Conservation (phyloP, 108 stramenopile genomes). For the Aureococcus anophagefferens region DNA sequence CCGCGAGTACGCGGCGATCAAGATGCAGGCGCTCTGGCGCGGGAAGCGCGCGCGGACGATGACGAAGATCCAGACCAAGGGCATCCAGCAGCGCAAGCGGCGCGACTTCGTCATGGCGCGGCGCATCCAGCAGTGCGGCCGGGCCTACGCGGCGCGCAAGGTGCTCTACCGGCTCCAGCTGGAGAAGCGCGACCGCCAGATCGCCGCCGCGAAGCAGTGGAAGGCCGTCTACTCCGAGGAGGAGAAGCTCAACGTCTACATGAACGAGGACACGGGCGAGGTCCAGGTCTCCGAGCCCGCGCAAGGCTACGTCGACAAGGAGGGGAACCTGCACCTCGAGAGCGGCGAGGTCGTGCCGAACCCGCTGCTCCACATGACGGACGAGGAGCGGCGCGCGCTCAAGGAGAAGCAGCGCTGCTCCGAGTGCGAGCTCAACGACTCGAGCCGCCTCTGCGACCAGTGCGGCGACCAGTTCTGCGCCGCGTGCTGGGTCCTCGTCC, state of each 20-base stretch:
- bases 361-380: neutral
- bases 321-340: neutral
- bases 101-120: neutral
- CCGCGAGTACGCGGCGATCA: neutral
- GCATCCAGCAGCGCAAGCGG: neutral
- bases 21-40: conserved; percentile 1
- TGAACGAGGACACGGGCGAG: conserved; percentile 5
- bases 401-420: neutral
- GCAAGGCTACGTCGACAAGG: neutral
- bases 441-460: conserved; percentile 5
- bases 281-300: neutral
- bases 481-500: neutral
- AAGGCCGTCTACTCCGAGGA: neutral
- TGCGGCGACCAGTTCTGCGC: conserved; percentile 13
- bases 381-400: neutral
- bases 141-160: neutral
- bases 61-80: neutral
- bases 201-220: neutral
- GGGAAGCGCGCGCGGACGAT: conserved; percentile 3
- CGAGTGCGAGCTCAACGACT: conserved; percentile 7
- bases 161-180: neutral
- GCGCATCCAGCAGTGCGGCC: neutral
- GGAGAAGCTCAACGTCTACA: neutral
- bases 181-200: neutral
- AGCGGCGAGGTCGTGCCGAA: neutral